Conservation (phyloP, 306 rosid species). For the Begonia loranthoides region DNA sequence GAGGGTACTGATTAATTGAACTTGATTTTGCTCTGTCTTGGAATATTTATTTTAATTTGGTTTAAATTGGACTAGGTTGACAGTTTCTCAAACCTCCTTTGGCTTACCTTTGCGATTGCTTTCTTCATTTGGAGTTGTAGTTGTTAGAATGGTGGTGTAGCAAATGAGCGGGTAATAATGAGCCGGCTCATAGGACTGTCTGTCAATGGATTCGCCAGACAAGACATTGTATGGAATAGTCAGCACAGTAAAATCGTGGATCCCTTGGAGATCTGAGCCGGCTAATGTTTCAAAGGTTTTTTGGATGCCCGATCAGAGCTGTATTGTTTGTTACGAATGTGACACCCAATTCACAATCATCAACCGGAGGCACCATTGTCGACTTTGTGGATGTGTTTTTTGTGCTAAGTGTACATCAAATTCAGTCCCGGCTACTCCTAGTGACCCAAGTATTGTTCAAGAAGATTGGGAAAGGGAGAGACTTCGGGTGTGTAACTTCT, state of each 20-base stretch:
- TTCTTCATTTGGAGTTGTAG: constrained; percentile 15
- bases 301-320: constrained; percentile 94
- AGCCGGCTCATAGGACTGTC: constrained; percentile 23
- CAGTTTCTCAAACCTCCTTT: constrained; percentile 6
- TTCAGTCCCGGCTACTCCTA: constrained; percentile 49
- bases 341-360: constrained; percentile 71
- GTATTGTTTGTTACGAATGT: constrained; percentile 88
- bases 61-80: too few relatives aligned
- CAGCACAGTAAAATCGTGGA: constrained; percentile 52
- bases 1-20: background rate
- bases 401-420: constrained; percentile 76
- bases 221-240: constrained; percentile 42
- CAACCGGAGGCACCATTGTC: constrained; percentile 89
- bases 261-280: constrained; percentile 64
- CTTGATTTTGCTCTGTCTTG: background rate
- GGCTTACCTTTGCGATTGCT: constrained; percentile 11
- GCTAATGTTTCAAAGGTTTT: constrained; percentile 61
- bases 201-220: constrained; percentile 53
- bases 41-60: background rate
- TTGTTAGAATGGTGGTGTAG: constrained; percentile 3
- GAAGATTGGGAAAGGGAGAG: constrained; percentile 70
- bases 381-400: constrained; percentile 85
- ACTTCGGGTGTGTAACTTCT: constrained; percentile 82
- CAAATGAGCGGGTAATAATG: constrained; percentile 56
- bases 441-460: constrained; percentile 18